Evolutionary conservation across 2,329 filamentous ascomycete species (phyloP).

Genomic region (Ophiostoma populinum): DNA sequence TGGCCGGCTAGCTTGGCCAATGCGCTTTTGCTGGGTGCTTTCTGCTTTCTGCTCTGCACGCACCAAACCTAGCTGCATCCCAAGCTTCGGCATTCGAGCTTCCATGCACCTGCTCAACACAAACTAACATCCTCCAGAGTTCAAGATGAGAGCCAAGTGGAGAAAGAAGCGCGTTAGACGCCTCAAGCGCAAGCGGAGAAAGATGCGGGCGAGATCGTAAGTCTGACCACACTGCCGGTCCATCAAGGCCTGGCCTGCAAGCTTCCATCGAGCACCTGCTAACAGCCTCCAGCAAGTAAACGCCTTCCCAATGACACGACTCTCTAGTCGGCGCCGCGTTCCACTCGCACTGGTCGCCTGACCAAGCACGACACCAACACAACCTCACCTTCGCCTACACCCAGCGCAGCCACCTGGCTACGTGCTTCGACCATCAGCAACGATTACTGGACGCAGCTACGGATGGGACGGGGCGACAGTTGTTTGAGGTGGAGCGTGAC

Average conservation of each 20-base stretch:
- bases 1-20: no score
- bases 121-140: constrained; percentile 17
- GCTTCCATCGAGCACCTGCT: background rate
- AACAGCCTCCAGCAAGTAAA: constrained; percentile 8
- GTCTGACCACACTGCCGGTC: constrained; percentile 22
- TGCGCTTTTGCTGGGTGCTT: no score
- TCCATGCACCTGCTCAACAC: constrained; percentile 7
- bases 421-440: background rate
- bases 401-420: background rate
- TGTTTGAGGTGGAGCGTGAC: constrained; percentile 6
- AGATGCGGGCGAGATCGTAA: constrained; percentile 96
- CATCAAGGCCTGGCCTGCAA: no score
- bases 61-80: no score
- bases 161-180: constrained; percentile 99
- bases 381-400: no score
- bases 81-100: no score
- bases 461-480: background rate
- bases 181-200: constrained; percentile 99
- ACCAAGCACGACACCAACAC: constrained; percentile 1
- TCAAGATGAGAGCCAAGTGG: constrained; percentile 90
- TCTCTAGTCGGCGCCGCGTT: constrained; percentile 7
- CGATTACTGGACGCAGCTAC: constrained; percentile 1
- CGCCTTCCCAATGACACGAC: constrained; percentile 7
- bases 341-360: constrained; percentile 4
- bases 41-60: no score